A percentile compares a stretch with the other conserved stretches of the same genome.
Conservation (phyloP, 2,329 filamentous ascomycete genomes). For the Penicillium sp. region DNA sequence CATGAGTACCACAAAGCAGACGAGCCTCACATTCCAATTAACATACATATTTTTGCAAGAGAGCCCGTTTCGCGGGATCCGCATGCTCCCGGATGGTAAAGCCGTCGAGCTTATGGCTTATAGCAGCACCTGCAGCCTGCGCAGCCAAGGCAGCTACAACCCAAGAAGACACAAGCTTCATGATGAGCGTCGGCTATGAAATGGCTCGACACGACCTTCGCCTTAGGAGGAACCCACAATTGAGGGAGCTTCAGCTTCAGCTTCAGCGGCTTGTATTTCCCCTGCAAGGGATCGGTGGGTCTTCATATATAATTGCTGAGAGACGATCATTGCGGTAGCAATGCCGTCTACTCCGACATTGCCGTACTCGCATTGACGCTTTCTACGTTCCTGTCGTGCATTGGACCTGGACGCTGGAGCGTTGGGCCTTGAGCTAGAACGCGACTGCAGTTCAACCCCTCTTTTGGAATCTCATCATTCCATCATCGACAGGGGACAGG, state of each 20-base stretch:
- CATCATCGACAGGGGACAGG: slow-evolving; percentile 12
- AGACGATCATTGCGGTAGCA: not conserved
- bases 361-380: not conserved
- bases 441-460: not conserved
- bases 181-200: slow-evolving; percentile 18
- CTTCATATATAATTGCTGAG: slow-evolving; percentile 21
- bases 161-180: slow-evolving; percentile 42
- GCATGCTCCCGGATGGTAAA: slow-evolving; percentile 48
- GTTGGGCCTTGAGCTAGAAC: not conserved
- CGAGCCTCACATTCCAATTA: not conserved
- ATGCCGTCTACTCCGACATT: slow-evolving; percentile 12
- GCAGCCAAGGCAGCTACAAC: slow-evolving; percentile 43
- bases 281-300: slow-evolving; percentile 16
- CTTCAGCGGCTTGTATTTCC: slow-evolving; percentile 1
- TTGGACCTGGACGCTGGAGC: not conserved
- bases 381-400: not conserved
- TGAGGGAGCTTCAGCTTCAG: not conserved
- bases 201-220: not conserved
- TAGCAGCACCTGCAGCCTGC: slow-evolving; percentile 49
- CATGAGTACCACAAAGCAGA: not conserved
- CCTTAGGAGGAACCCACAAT: not conserved
- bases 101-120: slow-evolving; percentile 53
- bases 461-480: slow-evolving; percentile 4
- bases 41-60: slow-evolving; percentile 59
- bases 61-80: slow-evolving; percentile 47